Evolutionary conservation across 164 flowering plant species (phyloP).

Genomic region (Chimonanthus praecox): DNA sequence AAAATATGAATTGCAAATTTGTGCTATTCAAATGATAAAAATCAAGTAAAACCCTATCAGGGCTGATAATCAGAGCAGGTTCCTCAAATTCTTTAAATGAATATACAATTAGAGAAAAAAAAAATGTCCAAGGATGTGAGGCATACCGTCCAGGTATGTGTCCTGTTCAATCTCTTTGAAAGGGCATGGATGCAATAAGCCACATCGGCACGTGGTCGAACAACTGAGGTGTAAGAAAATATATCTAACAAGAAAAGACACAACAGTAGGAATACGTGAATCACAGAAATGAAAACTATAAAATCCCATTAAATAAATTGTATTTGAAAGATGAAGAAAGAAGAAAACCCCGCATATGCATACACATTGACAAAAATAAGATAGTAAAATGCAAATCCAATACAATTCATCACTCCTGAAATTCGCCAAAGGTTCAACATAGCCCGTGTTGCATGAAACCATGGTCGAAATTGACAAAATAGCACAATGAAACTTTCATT

Average conservation of each 20-base stretch:
- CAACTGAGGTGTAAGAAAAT: slow-evolving; percentile 61
- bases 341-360: too few species aligned
- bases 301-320: neutral
- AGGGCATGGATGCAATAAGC: slow-evolving; percentile 93
- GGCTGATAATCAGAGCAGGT: neutral
- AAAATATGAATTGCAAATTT: too few species aligned
- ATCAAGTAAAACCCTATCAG: neutral
- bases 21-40: too few species aligned
- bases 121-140: neutral
- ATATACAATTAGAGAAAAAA: too few species aligned
- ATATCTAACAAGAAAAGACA: slow-evolving; percentile 41
- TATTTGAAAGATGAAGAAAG: too few species aligned
- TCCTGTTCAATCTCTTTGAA: slow-evolving; percentile 75
- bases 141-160: slow-evolving; percentile 74
- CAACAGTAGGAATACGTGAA: neutral
- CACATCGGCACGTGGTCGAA: slow-evolving; percentile 87
- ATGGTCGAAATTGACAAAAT: too few species aligned
- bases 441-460: too few species aligned
- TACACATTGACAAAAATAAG: too few species aligned
- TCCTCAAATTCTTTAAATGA: neutral
- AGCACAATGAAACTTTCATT: too few species aligned
- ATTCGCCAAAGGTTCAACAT: too few species aligned
- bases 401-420: too few species aligned
- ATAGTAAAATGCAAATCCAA: too few species aligned
- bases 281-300: neutral